Conservation (phyloP, 2,329 filamentous ascomycete species). For the Microdochium bolleyi region DNA sequence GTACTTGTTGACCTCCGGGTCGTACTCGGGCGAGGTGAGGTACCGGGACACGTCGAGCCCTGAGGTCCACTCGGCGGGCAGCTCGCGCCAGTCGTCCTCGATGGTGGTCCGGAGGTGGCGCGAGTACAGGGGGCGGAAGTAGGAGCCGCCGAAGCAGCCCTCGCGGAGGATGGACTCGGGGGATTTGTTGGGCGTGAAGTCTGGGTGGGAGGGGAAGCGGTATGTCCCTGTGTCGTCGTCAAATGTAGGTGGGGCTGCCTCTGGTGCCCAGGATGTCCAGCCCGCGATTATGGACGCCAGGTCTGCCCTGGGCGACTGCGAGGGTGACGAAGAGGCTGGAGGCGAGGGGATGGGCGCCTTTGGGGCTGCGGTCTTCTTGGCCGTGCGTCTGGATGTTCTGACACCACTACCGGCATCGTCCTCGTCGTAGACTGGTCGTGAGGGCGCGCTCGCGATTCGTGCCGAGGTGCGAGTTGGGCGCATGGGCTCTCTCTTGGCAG, state of each 20-base stretch:
- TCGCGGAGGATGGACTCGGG: conserved; percentile 42
- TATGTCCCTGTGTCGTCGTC: conserved; percentile 31
- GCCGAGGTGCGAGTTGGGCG: conserved; percentile 35
- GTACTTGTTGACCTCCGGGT: conserved; percentile 42
- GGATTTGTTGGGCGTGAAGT: conserved; percentile 44
- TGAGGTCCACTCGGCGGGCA: conserved; percentile 33
- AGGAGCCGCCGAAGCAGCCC: conserved; percentile 43
- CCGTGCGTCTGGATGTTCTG: not conserved
- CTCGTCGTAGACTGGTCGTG: conserved; percentile 27
- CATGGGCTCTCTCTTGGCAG: conserved; percentile 24
- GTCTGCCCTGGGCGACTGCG: conserved; percentile 3
- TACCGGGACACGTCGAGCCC: conserved; percentile 28
- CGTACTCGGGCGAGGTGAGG: conserved; percentile 31
- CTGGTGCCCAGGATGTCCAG: conserved; percentile 35
- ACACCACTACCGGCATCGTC: conserved; percentile 9
- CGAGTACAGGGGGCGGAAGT: conserved; percentile 39
- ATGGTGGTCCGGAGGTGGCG: conserved; percentile 30
- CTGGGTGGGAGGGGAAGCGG: conserved; percentile 33
- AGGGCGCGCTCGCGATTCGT: conserved; percentile 31
- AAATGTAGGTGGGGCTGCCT: conserved; percentile 26
- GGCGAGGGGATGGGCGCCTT: conserved; percentile 1
- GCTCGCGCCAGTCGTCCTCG: conserved; percentile 35
- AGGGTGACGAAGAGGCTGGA: not conserved
- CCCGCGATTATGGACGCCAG: conserved; percentile 15
- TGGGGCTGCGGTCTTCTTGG: not conserved